Percentiles rank a stretch among this genome's conserved stretches.
Evolutionary conservation across 2,329 filamentous ascomycete genomes (phyloP).

Genomic region (Aspergillus intermedius): DNA sequence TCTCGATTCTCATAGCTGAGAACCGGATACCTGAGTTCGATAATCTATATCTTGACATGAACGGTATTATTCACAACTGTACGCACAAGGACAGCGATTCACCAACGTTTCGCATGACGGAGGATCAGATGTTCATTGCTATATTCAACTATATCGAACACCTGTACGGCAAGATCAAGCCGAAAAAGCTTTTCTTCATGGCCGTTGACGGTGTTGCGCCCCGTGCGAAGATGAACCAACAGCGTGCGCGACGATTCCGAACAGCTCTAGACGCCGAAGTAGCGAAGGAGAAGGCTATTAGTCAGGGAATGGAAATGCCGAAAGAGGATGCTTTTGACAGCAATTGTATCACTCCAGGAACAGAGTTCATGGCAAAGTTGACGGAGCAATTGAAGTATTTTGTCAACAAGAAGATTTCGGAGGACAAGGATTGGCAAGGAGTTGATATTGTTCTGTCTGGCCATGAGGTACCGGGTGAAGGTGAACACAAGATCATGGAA

Average conservation of each 20-base stretch:
- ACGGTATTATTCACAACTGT: slow-evolving; percentile 99
- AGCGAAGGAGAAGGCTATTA: slow-evolving; percentile 85
- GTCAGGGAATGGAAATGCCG: slow-evolving; percentile 83
- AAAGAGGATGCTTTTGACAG: slow-evolving; percentile 96
- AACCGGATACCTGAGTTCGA: slow-evolving; percentile 99
- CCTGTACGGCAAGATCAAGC: slow-evolving; percentile 96
- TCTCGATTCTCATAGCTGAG: slow-evolving; percentile 96
- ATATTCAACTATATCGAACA: slow-evolving; percentile 99
- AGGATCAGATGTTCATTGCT: slow-evolving; percentile 99
- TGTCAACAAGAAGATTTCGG: slow-evolving; percentile 96
- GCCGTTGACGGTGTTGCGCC: slow-evolving; percentile 96
- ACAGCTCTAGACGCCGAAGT: slow-evolving; percentile 86
- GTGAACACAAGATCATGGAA: slow-evolving; percentile 99
- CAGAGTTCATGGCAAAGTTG: slow-evolving; percentile 95
- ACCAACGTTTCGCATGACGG: slow-evolving; percentile 82
- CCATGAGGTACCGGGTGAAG: slow-evolving; percentile 95
- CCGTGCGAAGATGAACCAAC: slow-evolving; percentile 99
- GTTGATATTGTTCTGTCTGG: slow-evolving; percentile 94
- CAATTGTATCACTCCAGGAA: slow-evolving; percentile 96
- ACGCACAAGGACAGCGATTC: slow-evolving; percentile 95
- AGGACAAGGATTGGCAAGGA: slow-evolving; percentile 95
- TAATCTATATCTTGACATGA: slow-evolving; percentile 85
- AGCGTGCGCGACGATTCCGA: slow-evolving; percentile 88
- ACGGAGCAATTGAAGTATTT: slow-evolving; percentile 95
- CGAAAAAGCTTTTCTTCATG: slow-evolving; percentile 98